phyloP scores from a whole-genome alignment of 345 rosid species.

The Corchorus olitorius region DNA sequence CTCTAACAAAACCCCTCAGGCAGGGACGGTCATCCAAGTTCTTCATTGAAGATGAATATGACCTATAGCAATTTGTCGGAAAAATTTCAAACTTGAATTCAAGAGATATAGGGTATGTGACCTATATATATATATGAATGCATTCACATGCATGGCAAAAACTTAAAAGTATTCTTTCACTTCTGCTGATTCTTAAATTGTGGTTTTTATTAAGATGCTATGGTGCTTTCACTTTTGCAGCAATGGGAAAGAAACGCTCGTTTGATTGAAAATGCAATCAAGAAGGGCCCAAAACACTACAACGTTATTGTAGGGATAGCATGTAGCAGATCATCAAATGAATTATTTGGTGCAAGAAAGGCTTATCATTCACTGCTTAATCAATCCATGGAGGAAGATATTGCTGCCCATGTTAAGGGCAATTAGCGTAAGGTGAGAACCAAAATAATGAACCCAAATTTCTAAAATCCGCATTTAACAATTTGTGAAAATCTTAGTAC shows the following conservation, averaged over 20 bases:
- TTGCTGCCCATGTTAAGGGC: conserved; percentile 54
- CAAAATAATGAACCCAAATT: not conserved
- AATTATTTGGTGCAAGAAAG: conserved; percentile 77
- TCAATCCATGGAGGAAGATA: conserved; percentile 81
- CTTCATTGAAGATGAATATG: conserved; percentile 72
- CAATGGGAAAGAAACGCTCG: conserved; percentile 98
- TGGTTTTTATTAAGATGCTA: conserved; percentile 51
- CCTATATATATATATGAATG: too few species aligned
- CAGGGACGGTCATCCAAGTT: conserved; percentile 51
- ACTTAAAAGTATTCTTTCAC: too few species aligned
- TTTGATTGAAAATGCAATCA: conserved; percentile 61
- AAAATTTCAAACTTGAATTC: conserved; percentile 72
- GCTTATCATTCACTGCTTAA: conserved; percentile 91
- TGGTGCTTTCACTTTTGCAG: conserved; percentile 72
- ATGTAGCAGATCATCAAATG: conserved; percentile 77
- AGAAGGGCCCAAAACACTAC: conserved; percentile 49
- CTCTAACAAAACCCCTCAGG: too few species aligned
- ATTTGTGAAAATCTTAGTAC: not conserved
- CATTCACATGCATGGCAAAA: too few species aligned
- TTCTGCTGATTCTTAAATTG: too few species aligned
- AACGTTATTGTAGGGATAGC: conserved; percentile 70
- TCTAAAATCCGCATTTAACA: not conserved
- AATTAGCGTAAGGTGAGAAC: conserved; percentile 55
- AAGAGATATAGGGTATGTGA: conserved; percentile 60
- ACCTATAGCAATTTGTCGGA: conserved; percentile 67